Conservation (phyloP, 768 basidiomycete species). For the Sistotremastrum suecicum region DNA sequence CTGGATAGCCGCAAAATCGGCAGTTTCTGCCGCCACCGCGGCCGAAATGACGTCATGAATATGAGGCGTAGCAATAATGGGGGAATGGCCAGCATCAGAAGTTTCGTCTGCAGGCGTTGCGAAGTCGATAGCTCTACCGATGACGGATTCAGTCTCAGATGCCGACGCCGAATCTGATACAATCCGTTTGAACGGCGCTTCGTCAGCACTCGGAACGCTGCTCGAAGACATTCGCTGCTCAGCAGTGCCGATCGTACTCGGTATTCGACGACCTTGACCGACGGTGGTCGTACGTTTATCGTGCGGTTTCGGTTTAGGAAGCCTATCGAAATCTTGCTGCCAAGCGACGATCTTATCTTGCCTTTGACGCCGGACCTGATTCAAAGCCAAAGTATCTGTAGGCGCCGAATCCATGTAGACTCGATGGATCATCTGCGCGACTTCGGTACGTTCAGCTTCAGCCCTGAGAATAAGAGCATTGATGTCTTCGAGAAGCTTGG, state of each 20-base stretch:
- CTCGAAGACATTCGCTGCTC: conserved; percentile 49
- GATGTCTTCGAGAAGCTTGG: conserved; percentile 44
- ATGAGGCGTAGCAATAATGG: too few relatives aligned
- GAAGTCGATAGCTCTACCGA: conserved; percentile 29
- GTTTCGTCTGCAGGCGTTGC: not conserved
- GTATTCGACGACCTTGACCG: conserved; percentile 56
- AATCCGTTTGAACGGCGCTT: conserved; percentile 30
- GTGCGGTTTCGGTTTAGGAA: conserved; percentile 49
- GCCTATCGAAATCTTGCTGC: conserved; percentile 83
- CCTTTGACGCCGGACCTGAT: conserved; percentile 69
- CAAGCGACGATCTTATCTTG: conserved; percentile 95
- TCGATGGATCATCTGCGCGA: conserved; percentile 55
- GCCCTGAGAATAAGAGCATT: conserved; percentile 57
- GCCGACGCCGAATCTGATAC: conserved; percentile 9
- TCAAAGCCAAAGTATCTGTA: conserved; percentile 78
- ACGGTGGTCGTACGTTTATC: conserved; percentile 40
- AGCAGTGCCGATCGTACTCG: conserved; percentile 39
- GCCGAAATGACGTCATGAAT: not conserved
- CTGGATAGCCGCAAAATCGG: not conserved
- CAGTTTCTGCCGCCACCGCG: not conserved
- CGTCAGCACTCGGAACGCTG: conserved; percentile 64
- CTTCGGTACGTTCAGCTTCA: conserved; percentile 60
- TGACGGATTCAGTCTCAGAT: conserved; percentile 35
- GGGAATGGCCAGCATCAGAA: conserved; percentile 7
- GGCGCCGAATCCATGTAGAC: conserved; percentile 72